Conservation (phyloP, 164 flowering plant genomes). For the Aristolochia californica region DNA sequence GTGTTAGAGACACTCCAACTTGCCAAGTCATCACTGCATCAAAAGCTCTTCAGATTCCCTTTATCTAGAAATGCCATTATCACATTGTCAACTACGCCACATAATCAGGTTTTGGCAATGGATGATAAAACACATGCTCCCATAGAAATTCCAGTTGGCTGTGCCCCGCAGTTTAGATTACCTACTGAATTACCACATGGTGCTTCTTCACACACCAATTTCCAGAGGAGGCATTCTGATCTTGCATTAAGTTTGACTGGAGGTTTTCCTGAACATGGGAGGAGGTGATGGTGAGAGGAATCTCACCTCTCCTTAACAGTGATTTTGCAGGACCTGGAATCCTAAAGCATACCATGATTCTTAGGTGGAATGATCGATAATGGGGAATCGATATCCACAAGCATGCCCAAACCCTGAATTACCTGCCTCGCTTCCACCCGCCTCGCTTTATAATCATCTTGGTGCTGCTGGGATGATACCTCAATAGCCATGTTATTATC, state of each 20-base stretch:
- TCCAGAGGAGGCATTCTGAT: slow-evolving; percentile 8
- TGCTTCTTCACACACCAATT: not conserved
- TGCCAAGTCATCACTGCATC: slow-evolving; percentile 49
- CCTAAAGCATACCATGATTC: not conserved
- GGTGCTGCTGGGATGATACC: not conserved
- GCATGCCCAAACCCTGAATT: not conserved
- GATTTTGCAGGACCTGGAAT: slow-evolving; percentile 6
- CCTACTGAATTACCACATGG: slow-evolving; percentile 11
- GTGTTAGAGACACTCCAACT: slow-evolving; percentile 62
- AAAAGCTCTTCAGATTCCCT: slow-evolving; percentile 26
- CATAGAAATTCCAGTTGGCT: slow-evolving; percentile 13
- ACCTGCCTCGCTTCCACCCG: not conserved
- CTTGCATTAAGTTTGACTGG: slow-evolving; percentile 5
- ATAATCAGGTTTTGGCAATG: slow-evolving; percentile 13
- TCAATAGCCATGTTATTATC: too few species aligned
- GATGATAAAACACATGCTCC: not conserved
- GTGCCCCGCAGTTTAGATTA: slow-evolving; percentile 16
- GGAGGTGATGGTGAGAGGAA: slow-evolving; percentile 3
- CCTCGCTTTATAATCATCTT: not conserved
- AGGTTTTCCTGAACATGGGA: slow-evolving; percentile 5
- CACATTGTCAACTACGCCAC: slow-evolving; percentile 6
- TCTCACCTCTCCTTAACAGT: slow-evolving; percentile 7
- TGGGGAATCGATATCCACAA: not conserved
- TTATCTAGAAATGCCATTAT: slow-evolving; percentile 7
- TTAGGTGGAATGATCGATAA: not conserved